A percentile compares a stretch with the other conserved stretches of the same genome.
These are phyloP conservation scores for Spathaspora boniae DNA, from an alignment of 805 yeast genomes.

Conservation along the genomic window DNA sequence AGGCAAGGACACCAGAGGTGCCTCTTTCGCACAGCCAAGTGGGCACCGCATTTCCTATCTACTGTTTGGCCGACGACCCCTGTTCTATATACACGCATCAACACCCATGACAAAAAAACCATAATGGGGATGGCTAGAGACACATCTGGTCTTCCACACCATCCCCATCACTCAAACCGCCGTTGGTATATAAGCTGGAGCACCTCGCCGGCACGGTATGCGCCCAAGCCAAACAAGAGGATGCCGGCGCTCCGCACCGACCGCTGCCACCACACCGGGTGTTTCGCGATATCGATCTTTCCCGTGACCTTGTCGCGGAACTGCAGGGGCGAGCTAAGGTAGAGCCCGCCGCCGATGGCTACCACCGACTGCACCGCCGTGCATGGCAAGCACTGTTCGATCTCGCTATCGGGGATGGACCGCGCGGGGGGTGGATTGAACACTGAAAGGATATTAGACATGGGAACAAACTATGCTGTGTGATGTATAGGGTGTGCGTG, in stretches of 20 bases:
- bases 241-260: slow-evolving; percentile 31
- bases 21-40: no score
- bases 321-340: slow-evolving; percentile 23
- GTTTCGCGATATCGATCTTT: slow-evolving; percentile 26
- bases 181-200: slow-evolving; percentile 18
- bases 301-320: slow-evolving; percentile 30
- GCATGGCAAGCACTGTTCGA: slow-evolving; percentile 30
- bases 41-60: no score
- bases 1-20: no score
- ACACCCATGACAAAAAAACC: no score
- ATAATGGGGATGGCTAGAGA: no score
- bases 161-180: slow-evolving; percentile 7
- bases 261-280: slow-evolving; percentile 41
- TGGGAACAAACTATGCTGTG: no score
- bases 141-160: no score
- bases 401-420: slow-evolving; percentile 17
- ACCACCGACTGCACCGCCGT: slow-evolving; percentile 34
- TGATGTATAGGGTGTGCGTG: not conserved
- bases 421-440: slow-evolving; percentile 35
- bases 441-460: slow-evolving; percentile 33
- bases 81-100: no score
- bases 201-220: slow-evolving; percentile 32
- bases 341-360: slow-evolving; percentile 32
- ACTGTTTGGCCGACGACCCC: no score
- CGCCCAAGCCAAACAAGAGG: slow-evolving; percentile 33